Evolutionary conservation across 495 filamentous ascomycete species (phyloP).

Genomic region (Pseudomonodictys pantanalensis): DNA sequence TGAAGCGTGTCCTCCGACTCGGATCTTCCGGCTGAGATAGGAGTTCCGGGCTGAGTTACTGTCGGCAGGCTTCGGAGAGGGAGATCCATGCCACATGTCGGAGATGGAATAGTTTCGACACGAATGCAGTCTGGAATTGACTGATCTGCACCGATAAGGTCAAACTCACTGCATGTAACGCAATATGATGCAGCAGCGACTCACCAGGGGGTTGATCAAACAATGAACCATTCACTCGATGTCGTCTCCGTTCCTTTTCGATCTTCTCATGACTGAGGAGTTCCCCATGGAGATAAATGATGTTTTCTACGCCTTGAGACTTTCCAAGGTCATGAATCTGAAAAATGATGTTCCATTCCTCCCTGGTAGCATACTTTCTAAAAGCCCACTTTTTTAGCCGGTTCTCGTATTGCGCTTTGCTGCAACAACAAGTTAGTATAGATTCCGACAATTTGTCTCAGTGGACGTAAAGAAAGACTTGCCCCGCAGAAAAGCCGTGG

Average conservation of each 20-base stretch:
- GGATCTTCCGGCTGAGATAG: too few relatives aligned
- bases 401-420: constrained; percentile 4
- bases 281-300: background rate
- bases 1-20: too few relatives aligned
- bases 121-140: too few relatives aligned
- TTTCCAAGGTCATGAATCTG: background rate
- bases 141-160: too few relatives aligned
- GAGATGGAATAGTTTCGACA: too few relatives aligned
- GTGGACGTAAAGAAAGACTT: background rate
- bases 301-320: background rate
- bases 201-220: too few relatives aligned
- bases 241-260: background rate
- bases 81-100: too few relatives aligned
- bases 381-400: constrained; percentile 4
- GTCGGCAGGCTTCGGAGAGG: too few relatives aligned
- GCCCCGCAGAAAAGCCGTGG: background rate
- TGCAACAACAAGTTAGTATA: background rate
- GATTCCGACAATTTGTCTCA: background rate
- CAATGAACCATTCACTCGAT: background rate
- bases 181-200: too few relatives aligned
- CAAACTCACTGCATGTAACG: too few relatives aligned
- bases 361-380: background rate
- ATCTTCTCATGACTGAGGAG: background rate
- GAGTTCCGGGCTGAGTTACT: too few relatives aligned
- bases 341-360: background rate